Evolutionary conservation across 2,329 filamentous ascomycete genomes (phyloP).

Genomic region (Stylonectria norvegica): DNA sequence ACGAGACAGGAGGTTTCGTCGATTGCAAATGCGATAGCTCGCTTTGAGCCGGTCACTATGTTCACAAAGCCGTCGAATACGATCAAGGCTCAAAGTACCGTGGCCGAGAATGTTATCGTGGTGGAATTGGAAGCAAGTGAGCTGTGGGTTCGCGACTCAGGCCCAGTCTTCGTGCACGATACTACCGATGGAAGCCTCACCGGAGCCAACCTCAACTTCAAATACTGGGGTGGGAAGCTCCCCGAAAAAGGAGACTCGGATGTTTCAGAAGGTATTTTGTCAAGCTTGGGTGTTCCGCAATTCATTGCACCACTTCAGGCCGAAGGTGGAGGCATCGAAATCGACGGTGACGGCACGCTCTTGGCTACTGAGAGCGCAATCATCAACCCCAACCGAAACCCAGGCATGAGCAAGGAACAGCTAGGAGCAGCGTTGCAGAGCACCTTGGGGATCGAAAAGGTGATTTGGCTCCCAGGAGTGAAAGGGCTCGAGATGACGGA

Average conservation of each 20-base stretch:
- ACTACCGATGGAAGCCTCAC: background rate
- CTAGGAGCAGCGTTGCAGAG: slow-evolving; percentile 21
- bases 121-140: slow-evolving; percentile 10
- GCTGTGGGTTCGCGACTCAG: slow-evolving; percentile 30
- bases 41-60: slow-evolving; percentile 27
- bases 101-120: slow-evolving; percentile 7
- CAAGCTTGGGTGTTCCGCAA: background rate
- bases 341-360: slow-evolving; percentile 29
- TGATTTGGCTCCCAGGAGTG: slow-evolving; percentile 29
- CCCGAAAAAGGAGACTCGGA: slow-evolving; percentile 7
- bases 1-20: slow-evolving; percentile 21
- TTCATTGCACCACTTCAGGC: slow-evolving; percentile 11
- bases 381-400: slow-evolving; percentile 29
- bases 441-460: slow-evolving; percentile 22
- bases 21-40: slow-evolving; percentile 23
- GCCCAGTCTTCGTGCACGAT: slow-evolving; percentile 19
- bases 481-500: slow-evolving; percentile 25
- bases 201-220: slow-evolving; percentile 27
- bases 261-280: slow-evolving; percentile 12
- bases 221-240: slow-evolving; percentile 27
- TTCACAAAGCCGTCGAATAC: slow-evolving; percentile 9
- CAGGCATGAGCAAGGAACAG: slow-evolving; percentile 11
- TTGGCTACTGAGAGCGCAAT: slow-evolving; percentile 28
- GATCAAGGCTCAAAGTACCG: slow-evolving; percentile 1
- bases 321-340: slow-evolving; percentile 28